Evolutionary conservation across 2,329 filamentous ascomycete genomes (phyloP), one percentile per base, ranked within the genome.

Genomic region (Macrophomina phaseolina): DNA sequence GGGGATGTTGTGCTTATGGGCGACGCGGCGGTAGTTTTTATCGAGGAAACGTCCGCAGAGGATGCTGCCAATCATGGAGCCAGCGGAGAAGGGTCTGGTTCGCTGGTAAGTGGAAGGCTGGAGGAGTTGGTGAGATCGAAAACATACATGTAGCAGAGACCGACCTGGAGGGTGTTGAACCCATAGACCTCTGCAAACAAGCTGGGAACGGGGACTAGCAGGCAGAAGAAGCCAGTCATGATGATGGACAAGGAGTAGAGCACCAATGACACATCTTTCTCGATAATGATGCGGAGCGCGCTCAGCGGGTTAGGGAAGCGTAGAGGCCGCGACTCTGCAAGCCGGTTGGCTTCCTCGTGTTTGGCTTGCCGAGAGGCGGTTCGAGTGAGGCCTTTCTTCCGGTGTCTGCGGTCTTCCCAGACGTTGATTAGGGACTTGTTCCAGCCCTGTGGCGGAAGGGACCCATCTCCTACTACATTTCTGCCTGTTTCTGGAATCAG

Each of bases 11-110:
- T 89, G 80, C 38, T 84, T 83, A 58, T 81, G 82, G 1, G 91
- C 90, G 55, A 89, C 84, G 46, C 90, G 86, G 6, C 87, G 84
- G 76, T 91, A 96, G 75, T 93, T 93, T 83, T 86, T 89, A 76
- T 92, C 90, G 42, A 91, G 83, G 1, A 87, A 69, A 2, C 82
- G 81, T 5, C 91, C 89, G 40, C 74, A 78, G n/a, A 79, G 72
- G 18, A 79, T 68, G 51, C 77, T 72, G 64, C 76, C 71, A 9
- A 75, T 40, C 36, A 78, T 68, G 42, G 73, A 70, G 7, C 80
- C 79, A 3, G 70, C 67, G 8, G 75, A 78, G 45, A 80, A 74
- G 1, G 79, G 74, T 23, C 52, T 45, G 73, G 67, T 63, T 14
- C 9, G 34, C 32, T 38, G 28, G 34, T 28, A 36, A 11, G 34